phyloP scores from a whole-genome alignment of 306 rosid species.

The Dalbergia cochinchinensis region DNA sequence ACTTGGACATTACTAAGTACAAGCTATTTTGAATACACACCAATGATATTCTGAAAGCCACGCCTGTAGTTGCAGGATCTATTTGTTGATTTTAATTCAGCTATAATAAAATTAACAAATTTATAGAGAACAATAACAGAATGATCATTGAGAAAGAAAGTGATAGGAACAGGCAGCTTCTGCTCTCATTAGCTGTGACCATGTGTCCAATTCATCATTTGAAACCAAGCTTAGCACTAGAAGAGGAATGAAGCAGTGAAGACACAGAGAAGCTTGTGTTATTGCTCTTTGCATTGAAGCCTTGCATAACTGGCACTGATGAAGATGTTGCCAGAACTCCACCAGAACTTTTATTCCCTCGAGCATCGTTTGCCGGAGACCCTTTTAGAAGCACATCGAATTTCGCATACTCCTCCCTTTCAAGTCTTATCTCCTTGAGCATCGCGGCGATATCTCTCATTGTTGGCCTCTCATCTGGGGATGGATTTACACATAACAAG shows the following conservation, averaged over 20 bases:
- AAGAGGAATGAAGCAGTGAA: slow-evolving; percentile 64
- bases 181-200: slow-evolving; percentile 17
- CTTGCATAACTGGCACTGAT: slow-evolving; percentile 54
- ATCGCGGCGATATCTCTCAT: slow-evolving; percentile 95
- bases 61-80: slow-evolving; percentile 42
- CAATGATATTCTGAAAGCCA: slow-evolving; percentile 45
- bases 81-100: slow-evolving; percentile 49
- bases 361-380: slow-evolving; percentile 57
- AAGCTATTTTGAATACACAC: slow-evolving; percentile 39
- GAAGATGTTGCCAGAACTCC: slow-evolving; percentile 73
- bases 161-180: slow-evolving; percentile 30
- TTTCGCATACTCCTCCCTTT: slow-evolving; percentile 88
- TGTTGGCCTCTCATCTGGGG: slow-evolving; percentile 90
- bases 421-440: slow-evolving; percentile 87
- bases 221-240: slow-evolving; percentile 54
- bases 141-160: slow-evolving; percentile 38
- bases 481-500: slow-evolving; percentile 77
- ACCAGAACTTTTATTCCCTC: slow-evolving; percentile 45
- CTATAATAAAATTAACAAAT: slow-evolving; percentile 50
- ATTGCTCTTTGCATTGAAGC: slow-evolving; percentile 63
- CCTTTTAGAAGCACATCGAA: slow-evolving; percentile 84
- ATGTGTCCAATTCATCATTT: slow-evolving; percentile 42
- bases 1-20: slow-evolving; percentile 39
- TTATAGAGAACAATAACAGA: slow-evolving; percentile 38
- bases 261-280: slow-evolving; percentile 79